A percentile compares a stretch with the other conserved stretches of the same genome.
Evolutionary conservation across 1,284 basidiomycete genomes (phyloP).

Genomic region (Pseudozyma sp.): DNA sequence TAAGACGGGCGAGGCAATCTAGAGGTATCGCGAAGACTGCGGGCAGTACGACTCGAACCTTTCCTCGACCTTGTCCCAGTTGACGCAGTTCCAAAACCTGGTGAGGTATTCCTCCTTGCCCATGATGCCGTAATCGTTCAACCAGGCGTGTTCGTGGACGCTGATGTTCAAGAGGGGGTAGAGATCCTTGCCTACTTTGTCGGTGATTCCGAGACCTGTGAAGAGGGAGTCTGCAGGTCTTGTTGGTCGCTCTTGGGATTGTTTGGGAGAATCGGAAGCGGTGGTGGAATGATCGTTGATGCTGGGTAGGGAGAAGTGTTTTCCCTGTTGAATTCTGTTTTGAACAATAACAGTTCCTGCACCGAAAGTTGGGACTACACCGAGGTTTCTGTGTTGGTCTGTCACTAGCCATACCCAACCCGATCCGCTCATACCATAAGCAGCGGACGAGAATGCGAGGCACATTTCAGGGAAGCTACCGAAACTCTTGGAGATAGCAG

Average conservation of each 20-base stretch:
- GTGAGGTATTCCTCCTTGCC: slow-evolving; percentile 89
- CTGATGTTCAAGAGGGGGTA: slow-evolving; percentile 86
- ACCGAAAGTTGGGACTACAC: slow-evolving; percentile 85
- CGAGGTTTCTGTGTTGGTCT: slow-evolving; percentile 76
- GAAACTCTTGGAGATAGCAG: slow-evolving; percentile 73
- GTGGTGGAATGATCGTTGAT: slow-evolving; percentile 55
- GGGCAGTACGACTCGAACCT: slow-evolving; percentile 52
- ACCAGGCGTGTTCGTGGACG: slow-evolving; percentile 90
- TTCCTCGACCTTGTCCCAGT: slow-evolving; percentile 76
- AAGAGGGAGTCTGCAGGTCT: slow-evolving; percentile 36
- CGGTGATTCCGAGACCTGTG: slow-evolving; percentile 35
- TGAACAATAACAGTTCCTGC: slow-evolving; percentile 86
- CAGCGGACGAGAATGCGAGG: slow-evolving; percentile 80
- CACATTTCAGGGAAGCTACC: slow-evolving; percentile 79
- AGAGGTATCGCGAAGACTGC: slow-evolving; percentile 27
- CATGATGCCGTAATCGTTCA: slow-evolving; percentile 90
- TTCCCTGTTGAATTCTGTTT: slow-evolving; percentile 55
- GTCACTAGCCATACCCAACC: slow-evolving; percentile 90
- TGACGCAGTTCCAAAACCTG: slow-evolving; percentile 87
- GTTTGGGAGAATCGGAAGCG: slow-evolving; percentile 59
- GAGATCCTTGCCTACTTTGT: slow-evolving; percentile 73
- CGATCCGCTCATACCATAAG: slow-evolving; percentile 78
- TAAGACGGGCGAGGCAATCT: neutral
- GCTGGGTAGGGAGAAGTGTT: slow-evolving; percentile 50
- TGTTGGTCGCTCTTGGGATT: slow-evolving; percentile 40